A percentile compares a stretch with the other conserved stretches of the same genome.
Evolutionary conservation across 441 rosid genomes (phyloP).

Genomic region (Kokia cookei): DNA sequence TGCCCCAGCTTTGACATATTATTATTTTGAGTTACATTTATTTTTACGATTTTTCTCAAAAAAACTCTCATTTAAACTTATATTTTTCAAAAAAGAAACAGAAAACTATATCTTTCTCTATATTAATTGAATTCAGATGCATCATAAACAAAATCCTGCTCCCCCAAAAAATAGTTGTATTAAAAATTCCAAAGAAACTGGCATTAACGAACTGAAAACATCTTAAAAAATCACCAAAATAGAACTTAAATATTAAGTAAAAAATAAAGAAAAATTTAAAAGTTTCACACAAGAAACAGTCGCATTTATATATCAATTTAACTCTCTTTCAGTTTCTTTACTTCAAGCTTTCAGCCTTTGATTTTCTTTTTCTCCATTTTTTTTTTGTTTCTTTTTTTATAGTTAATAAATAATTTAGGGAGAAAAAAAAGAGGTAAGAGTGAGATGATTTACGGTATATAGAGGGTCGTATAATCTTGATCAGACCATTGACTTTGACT

Average conservation of each 20-base stretch:
- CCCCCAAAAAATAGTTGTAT: neutral
- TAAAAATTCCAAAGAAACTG: neutral
- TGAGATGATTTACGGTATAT: slow-evolving; percentile 50
- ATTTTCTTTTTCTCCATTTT: neutral
- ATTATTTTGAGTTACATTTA: no score
- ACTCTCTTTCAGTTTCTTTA: slow-evolving; percentile 18
- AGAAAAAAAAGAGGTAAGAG: slow-evolving; percentile 11
- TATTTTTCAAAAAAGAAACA: no score
- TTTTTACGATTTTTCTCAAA: no score
- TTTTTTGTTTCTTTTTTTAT: neutral
- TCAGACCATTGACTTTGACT: slow-evolving; percentile 71
- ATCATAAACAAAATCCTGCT: neutral
- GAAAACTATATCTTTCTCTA: neutral
- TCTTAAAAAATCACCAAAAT: slow-evolving; percentile 8
- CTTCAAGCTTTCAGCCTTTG: neutral
- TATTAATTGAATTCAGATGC: slow-evolving; percentile 16
- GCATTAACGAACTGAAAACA: slow-evolving; percentile 16
- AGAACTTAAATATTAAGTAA: neutral
- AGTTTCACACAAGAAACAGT: slow-evolving; percentile 25
- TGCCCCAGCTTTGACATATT: no score
- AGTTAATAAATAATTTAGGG: neutral
- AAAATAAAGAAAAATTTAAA: neutral
- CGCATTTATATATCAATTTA: slow-evolving; percentile 19
- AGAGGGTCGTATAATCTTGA: slow-evolving; percentile 52
- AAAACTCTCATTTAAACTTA: no score